phyloP scores from a whole-genome alignment of 208 protist genomes.

The Acanthamoeba royreba region DNA sequence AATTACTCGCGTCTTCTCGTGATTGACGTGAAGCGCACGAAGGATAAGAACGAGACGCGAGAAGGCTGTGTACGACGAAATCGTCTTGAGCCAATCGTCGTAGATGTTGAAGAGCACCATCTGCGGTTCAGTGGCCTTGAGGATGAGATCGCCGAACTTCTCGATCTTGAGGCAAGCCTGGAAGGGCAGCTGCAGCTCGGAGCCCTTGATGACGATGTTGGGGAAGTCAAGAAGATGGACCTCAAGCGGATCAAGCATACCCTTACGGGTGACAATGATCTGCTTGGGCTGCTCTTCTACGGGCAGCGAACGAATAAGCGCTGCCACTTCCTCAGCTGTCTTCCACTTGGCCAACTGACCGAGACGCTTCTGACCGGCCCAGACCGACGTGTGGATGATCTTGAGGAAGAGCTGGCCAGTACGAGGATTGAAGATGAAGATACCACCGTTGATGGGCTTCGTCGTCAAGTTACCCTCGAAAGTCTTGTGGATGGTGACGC shows the following conservation, averaged over 20 bases:
- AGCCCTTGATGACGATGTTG: conserved; percentile 99
- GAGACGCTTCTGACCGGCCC: conserved; percentile 99
- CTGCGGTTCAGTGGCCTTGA: conserved; percentile 97
- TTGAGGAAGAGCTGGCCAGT: conserved; percentile 99
- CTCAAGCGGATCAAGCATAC: conserved; percentile 95
- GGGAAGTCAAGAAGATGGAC: conserved; percentile 95
- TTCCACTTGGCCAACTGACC: conserved; percentile 99
- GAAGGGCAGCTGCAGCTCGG: conserved; percentile 98
- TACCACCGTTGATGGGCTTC: conserved; percentile 88
- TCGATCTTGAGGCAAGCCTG: conserved; percentile 98
- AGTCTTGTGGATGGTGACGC: conserved; percentile 99
- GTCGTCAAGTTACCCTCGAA: conserved; percentile 98
- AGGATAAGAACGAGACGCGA: conserved; percentile 98
- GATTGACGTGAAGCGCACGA: conserved; percentile 97
- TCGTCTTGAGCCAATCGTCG: conserved; percentile 99
- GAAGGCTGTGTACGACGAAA: conserved; percentile 98
- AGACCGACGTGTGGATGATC: conserved; percentile 99
- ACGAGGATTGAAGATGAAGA: conserved; percentile 99
- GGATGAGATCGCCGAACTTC: conserved; percentile 98
- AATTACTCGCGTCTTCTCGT: conserved; percentile 92
- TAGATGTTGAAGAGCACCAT: conserved; percentile 99
- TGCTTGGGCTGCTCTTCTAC: conserved; percentile 99
- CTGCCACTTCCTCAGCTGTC: conserved; percentile 99
- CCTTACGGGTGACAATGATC: conserved; percentile 99
- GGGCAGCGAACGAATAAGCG: conserved; percentile 98